Base-by-base conservation (phyloP, 1,139 yeast species). In the Yamadazyma diddensiae region DNA sequence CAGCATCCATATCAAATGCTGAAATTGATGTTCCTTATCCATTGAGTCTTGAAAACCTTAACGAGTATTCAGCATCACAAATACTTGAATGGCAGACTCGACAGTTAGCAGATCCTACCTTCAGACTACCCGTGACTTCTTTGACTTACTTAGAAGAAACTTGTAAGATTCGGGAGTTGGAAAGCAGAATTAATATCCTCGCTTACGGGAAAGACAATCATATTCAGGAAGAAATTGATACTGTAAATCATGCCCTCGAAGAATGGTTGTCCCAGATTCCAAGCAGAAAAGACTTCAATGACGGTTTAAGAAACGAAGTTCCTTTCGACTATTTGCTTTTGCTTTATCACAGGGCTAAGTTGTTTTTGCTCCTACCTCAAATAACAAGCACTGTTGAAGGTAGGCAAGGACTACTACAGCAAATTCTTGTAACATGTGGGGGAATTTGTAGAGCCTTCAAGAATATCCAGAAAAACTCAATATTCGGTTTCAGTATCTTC, bases 401-500 rank as follows among this genome's bases (percentile, higher is more conserved):
- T 15, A 7, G 23, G 13, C 17, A 34, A 23, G 21, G 16, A 3
- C 24, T 39, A 7, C 22, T 50, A 9, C 33, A 36, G 8, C 39
- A 48, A 15, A 42, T 46, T 3, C 39, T 49, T 24, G 28, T 36
- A 13, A 36, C 53, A 1, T 50, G 53, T 5, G 53, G 51, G 3
- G 51, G 52, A 2, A 47, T 50, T 7, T 50, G 54, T 28, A 41
- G 41, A 14, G 36, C 47, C 12, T 48, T 49, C 28, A 49, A 45
- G 25, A 35, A 34, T 5, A 41, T 50, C 14, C 49, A 49, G 17
- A 43, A 45, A 16, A 51, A 45, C 22, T 36, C 53, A 3, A 35
- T 50, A 10, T 42, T 50, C 26, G 54, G 52, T 6, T 50, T 44
- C 29, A 50, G 53, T 30, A 45, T 44, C 8, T 47, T 46, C 32